These are phyloP conservation scores for Nemania sp. DNA, from an alignment of 2,329 filamentous ascomycete species.

Conservation along the genomic window DNA sequence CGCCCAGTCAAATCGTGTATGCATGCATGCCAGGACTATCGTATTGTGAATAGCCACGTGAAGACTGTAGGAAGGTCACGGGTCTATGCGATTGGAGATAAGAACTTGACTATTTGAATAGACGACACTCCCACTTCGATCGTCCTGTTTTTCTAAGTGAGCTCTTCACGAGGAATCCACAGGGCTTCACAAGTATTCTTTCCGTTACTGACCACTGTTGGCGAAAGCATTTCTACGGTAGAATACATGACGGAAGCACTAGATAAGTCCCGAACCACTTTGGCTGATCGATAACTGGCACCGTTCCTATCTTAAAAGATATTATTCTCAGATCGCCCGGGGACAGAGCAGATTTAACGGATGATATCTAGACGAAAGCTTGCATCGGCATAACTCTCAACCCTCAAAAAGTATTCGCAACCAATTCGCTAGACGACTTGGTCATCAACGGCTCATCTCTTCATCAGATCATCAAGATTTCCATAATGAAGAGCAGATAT, in stretches of 20 bases:
- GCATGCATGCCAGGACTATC: background rate
- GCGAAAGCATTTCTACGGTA: background rate
- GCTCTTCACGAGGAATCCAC: background rate
- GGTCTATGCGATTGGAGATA: slow-evolving; percentile 5
- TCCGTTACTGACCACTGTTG: background rate
- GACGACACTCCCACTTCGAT: background rate
- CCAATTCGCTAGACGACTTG: background rate
- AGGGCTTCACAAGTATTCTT: background rate
- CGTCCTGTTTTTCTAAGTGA: background rate
- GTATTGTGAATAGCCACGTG: slow-evolving; percentile 21
- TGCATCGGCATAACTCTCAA: background rate
- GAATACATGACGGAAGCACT: background rate
- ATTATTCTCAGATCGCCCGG: background rate
- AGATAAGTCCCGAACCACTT: background rate
- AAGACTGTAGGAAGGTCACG: slow-evolving; percentile 13
- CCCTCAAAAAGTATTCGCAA: background rate
- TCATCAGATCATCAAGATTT: no score
- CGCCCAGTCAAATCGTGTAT: slow-evolving; percentile 16
- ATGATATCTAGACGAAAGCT: background rate
- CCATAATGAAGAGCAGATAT: background rate
- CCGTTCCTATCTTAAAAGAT: background rate
- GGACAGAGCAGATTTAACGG: background rate
- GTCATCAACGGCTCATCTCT: background rate
- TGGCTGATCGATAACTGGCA: background rate
- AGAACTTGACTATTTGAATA: slow-evolving; percentile 17